Conservation (phyloP, 2,329 filamentous ascomycete genomes). For the Daldinia sp. region DNA sequence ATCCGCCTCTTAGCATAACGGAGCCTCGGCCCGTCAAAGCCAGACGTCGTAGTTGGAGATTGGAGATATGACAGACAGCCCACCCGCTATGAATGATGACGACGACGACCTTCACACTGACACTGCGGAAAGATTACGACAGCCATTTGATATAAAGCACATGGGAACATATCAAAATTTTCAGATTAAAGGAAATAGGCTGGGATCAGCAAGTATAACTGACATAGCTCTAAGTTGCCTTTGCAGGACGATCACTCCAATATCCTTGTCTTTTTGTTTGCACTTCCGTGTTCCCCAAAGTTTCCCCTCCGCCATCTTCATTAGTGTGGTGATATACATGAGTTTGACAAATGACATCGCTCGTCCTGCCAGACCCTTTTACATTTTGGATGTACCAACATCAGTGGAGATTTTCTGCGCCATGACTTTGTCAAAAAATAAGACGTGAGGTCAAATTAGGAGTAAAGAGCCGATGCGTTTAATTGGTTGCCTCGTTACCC, state of each 20-base stretch:
- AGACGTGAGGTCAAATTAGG: constrained; percentile 16
- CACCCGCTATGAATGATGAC: constrained; percentile 10
- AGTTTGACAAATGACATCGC: constrained; percentile 31
- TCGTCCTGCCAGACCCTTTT: constrained; percentile 33
- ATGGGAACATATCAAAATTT: constrained; percentile 25
- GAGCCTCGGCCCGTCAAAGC: constrained; percentile 31
- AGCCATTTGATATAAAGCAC: constrained; percentile 9
- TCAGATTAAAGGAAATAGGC: constrained; percentile 39
- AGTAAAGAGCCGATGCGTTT: constrained; percentile 4
- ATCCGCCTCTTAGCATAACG: constrained; percentile 7
- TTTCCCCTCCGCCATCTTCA: constrained; percentile 45
- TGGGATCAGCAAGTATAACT: constrained; percentile 39
- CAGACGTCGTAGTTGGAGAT: constrained; percentile 14
- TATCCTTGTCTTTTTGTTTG: constrained; percentile 32
- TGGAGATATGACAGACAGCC: constrained; percentile 8
- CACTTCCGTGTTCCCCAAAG: constrained; percentile 38
- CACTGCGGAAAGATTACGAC: neutral
- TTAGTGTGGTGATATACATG: constrained; percentile 49
- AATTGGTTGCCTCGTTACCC: constrained; percentile 66
- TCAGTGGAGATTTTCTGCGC: constrained; percentile 32
- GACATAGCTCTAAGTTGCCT: constrained; percentile 30
- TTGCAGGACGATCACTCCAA: constrained; percentile 29
- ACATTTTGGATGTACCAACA: constrained; percentile 23
- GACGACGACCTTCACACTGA: constrained; percentile 7
- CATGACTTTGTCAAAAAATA: constrained; percentile 18